Evolutionary conservation across 2,329 filamentous ascomycete species (phyloP), one percentile per base, ranked within the genome.

Genomic region (Ophiocordyceps camponoti-leonardi): DNA sequence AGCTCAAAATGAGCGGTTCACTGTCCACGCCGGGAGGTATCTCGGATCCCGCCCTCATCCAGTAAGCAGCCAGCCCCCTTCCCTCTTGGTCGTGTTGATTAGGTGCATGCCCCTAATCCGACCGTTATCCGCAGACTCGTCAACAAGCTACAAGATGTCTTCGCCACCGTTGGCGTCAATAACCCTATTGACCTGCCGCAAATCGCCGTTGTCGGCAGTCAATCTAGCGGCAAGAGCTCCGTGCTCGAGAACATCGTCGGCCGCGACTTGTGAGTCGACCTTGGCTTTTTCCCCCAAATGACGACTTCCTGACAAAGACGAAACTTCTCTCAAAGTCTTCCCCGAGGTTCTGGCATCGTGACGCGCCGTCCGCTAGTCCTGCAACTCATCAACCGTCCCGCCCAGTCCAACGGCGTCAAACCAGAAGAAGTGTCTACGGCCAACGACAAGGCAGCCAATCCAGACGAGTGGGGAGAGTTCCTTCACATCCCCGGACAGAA

Each of bases 111-210:
- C 35, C 16, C 35, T 31, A 14, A 16, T 3, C 40, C 20, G 11
- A 42, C 16, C 23, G 23, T 26, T 16, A 37, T 1, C 16, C 7
- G 16, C 56, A 81, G 77, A 59, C 83, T 96, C 56, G 92, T 98
- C 63, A 98, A 98, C 74, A 96, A 94, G 73, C 81, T 98, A 43
- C 92, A 98, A 65, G 92, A 98, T 86, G 92, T 98, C 56, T 98
- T 98, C 63, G 83, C 90, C 50, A 96, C 92, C 40, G 92, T 98
- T 56, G 92, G 92, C 56, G 92, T 96, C 59, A 92, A 94, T 77
- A 98, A 98, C 67, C 92, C 92, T 50, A 98, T 98, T 73, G 92
- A 98, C 71, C 70, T 98, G 52, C 92, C 92, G 46, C 92, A 98
- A 71, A 98, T 98, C 63, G 90, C 83, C 55, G 92, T 98, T 54